These are phyloP conservation scores for Fraxinus baroniana DNA, from an alignment of 305 asterid genomes.

Conservation along the genomic window DNA sequence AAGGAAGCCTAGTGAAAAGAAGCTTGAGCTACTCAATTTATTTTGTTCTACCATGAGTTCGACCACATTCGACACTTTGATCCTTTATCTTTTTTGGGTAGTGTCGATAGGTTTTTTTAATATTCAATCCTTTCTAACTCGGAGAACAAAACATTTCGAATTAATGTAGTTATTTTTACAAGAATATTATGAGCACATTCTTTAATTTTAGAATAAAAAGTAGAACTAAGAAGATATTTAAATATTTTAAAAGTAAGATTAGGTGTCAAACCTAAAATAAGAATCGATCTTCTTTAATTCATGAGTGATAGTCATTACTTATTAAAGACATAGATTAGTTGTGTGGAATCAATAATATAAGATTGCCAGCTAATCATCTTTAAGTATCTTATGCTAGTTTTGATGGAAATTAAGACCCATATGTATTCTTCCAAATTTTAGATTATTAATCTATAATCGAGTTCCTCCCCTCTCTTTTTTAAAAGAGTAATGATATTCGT, in stretches of 20 bases:
- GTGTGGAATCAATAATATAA: constrained; percentile 21
- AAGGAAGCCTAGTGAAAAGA: background rate
- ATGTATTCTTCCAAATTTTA: background rate
- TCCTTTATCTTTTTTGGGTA: background rate
- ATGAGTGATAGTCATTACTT: background rate
- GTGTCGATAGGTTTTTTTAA: background rate
- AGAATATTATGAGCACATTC: background rate
- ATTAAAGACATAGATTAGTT: background rate
- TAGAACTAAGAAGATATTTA: background rate
- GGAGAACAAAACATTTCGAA: background rate
- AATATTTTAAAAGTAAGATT: background rate
- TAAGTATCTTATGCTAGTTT: constrained; percentile 28
- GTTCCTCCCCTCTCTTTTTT: background rate
- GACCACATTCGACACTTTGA: background rate
- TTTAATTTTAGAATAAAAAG: background rate
- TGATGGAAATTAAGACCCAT: constrained; percentile 8
- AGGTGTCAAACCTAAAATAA: background rate
- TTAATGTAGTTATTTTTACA: background rate
- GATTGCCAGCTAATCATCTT: constrained; percentile 18
- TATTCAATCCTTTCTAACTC: background rate
- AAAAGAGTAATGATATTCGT: no score
- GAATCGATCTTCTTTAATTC: constrained; percentile 4
- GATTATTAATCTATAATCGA: background rate
- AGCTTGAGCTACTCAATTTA: background rate
- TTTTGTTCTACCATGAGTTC: background rate